Evolutionary conservation across 441 rosid genomes (phyloP).

Genomic region (Pelargonium cotyledonis): DNA sequence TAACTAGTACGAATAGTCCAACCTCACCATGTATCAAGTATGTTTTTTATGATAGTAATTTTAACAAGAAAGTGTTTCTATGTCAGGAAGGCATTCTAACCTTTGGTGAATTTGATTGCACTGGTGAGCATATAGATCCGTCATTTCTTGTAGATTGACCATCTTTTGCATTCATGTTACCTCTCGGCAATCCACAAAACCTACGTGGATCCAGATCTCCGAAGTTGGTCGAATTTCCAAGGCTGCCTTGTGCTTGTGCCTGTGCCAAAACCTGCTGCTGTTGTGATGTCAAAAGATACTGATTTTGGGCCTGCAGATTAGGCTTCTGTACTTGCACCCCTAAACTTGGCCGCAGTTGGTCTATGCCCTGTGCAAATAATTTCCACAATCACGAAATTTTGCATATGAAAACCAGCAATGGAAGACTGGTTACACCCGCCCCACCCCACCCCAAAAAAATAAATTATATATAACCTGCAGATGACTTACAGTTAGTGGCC

Average conservation of each 20-base stretch:
- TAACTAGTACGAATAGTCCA: background rate
- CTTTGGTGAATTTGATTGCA: constrained; percentile 55
- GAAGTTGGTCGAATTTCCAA: constrained; percentile 38
- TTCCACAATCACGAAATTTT: background rate
- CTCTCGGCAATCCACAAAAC: constrained; percentile 39
- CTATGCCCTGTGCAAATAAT: constrained; percentile 40
- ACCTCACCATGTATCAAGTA: background rate
- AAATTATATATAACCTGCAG: constrained; percentile 2
- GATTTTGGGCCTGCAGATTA: constrained; percentile 41
- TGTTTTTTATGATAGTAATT: background rate
- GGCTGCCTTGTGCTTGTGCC: constrained; percentile 42
- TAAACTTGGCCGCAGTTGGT: constrained; percentile 45
- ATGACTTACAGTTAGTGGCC: constrained; percentile 62
- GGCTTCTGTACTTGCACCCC: constrained; percentile 51
- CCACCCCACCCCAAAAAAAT: background rate
- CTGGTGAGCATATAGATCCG: constrained; percentile 51
- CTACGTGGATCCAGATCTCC: constrained; percentile 50
- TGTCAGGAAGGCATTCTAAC: constrained; percentile 24
- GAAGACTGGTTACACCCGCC: background rate
- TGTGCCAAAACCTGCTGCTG: constrained; percentile 59
- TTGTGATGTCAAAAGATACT: constrained; percentile 47
- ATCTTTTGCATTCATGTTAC: constrained; percentile 44
- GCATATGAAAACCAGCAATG: constrained; percentile 4
- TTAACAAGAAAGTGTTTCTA: background rate
- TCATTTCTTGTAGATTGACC: constrained; percentile 47